These are phyloP conservation scores for Chaetothyriales sp. DNA, from an alignment of 2,329 filamentous ascomycete genomes.

Conservation along the genomic window DNA sequence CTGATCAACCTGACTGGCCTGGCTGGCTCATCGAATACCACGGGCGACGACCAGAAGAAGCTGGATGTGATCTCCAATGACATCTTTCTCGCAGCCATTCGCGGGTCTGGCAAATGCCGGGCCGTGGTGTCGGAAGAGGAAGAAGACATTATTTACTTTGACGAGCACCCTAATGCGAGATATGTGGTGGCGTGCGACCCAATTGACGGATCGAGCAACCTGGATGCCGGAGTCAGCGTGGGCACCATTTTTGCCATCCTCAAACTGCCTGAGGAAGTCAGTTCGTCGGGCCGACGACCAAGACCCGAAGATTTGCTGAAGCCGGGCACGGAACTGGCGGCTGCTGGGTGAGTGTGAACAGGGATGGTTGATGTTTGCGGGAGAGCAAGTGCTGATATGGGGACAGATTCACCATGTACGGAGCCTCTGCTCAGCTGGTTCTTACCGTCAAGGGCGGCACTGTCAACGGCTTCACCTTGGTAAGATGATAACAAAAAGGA, in stretches of 20 bases:
- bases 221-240: constrained; percentile 93
- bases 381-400: constrained; percentile 19
- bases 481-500: constrained; percentile 4
- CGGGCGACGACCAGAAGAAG: constrained; percentile 98
- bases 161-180: constrained; percentile 55
- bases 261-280: constrained; percentile 58
- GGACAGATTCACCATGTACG: constrained; percentile 98
- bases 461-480: constrained; percentile 92
- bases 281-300: constrained; percentile 41
- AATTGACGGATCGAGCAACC: constrained; percentile 93
- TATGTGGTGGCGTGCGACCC: constrained; percentile 96
- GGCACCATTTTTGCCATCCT: constrained; percentile 95
- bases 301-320: constrained; percentile 59
- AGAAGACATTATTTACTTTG: constrained; percentile 79
- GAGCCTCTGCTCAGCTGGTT: constrained; percentile 87
- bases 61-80: constrained; percentile 98
- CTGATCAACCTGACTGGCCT: constrained; percentile 92
- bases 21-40: constrained; percentile 85
- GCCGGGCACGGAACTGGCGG: constrained; percentile 80
- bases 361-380: not conserved
- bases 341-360: constrained; percentile 27
- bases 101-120: constrained; percentile 75
- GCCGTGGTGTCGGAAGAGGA: constrained; percentile 96
- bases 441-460: constrained; percentile 86
- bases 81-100: constrained; percentile 91